phyloP scores from a whole-genome alignment of 1,284 basidiomycete species.

The Microbotryum lychnidis-dioicae region DNA sequence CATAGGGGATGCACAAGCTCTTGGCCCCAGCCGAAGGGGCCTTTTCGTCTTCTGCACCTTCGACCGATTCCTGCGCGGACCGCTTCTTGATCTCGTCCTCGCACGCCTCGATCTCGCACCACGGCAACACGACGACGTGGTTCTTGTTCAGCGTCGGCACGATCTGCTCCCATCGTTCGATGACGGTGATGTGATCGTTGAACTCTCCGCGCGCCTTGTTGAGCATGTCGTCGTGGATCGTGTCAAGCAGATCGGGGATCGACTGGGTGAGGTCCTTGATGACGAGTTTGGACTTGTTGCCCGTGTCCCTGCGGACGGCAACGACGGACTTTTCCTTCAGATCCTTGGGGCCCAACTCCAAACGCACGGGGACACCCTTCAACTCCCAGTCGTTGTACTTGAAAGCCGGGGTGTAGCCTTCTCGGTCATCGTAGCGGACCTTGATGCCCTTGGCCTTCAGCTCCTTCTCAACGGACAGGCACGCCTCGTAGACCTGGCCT shows the following conservation, averaged over 20 bases:
- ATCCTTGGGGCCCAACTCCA: conserved; percentile 94
- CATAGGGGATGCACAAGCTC: conserved; percentile 92
- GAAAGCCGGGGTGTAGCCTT: conserved; percentile 94
- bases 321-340: conserved; percentile 74
- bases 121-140: conserved; percentile 81
- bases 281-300: conserved; percentile 62
- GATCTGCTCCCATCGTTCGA: conserved; percentile 83
- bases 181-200: conserved; percentile 60
- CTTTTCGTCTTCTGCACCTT: conserved; percentile 71
- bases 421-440: conserved; percentile 83
- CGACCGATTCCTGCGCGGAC: conserved; percentile 61
- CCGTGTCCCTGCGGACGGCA: conserved; percentile 80
- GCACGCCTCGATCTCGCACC: conserved; percentile 90
- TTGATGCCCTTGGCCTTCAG: conserved; percentile 67
- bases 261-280: conserved; percentile 55
- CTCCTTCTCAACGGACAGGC: conserved; percentile 49
- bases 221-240: conserved; percentile 88
- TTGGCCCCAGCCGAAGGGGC: conserved; percentile 98
- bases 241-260: conserved; percentile 63
- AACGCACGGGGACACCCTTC: conserved; percentile 93
- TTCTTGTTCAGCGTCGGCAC: conserved; percentile 85
- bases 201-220: conserved; percentile 66
- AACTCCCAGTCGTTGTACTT: conserved; percentile 99
- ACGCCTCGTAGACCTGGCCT: conserved; percentile 65
- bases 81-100: conserved; percentile 98